Base-by-base conservation (phyloP, 305 asterid genomes). In the Vinca major region DNA sequence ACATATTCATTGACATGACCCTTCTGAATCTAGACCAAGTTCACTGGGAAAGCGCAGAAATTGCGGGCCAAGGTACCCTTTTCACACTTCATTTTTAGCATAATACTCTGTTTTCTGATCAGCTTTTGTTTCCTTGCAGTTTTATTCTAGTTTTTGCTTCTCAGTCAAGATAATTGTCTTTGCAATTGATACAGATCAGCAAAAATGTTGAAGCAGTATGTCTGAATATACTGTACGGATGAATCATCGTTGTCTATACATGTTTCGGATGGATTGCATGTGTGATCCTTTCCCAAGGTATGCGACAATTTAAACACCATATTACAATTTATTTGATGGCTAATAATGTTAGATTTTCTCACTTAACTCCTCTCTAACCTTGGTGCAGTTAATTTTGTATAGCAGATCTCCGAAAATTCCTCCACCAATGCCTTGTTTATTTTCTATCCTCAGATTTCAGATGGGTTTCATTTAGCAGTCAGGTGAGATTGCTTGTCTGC, bases 401-500 rank as follows among this genome's bases (percentile, higher is more conserved):
- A 6, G 52, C 62, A 37, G 41, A 55, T 57, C 56, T 55, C 55
- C 9, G 13, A 61, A 20, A 45, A 11, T 56, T 20, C 44, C 64
- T 26, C 51, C 47, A 16, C 49, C 63, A 47, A 36, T 48, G 8
- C 20, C 60, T 7, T 37, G 51, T 57, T 44, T 71, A 48, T 63
- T 8, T 41, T 7, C 45, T 26, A 0, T 26, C 33, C 44, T 10
- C n/a, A 45, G 47, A 26, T 69, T 9, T 16, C 33, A 13, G 41
- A 5, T 10, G 33, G 33, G 26, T 58, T 33, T n/a, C 21, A 26
- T 21, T 33, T 48, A 6, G 39, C 20, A 57, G 14, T 39, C 58
- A 54, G 69, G 66, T 71, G 70, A 64, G 74, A 62, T 61, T 70
- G 13, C 52, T 61, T 19, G 33, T 26, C 33, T 26, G 33, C 33